A percentile compares a stretch with the other conserved stretches of the same genome.
Evolutionary conservation across 2,329 filamentous ascomycete species (phyloP).

Genomic region (Coniochaeta sp.): DNA sequence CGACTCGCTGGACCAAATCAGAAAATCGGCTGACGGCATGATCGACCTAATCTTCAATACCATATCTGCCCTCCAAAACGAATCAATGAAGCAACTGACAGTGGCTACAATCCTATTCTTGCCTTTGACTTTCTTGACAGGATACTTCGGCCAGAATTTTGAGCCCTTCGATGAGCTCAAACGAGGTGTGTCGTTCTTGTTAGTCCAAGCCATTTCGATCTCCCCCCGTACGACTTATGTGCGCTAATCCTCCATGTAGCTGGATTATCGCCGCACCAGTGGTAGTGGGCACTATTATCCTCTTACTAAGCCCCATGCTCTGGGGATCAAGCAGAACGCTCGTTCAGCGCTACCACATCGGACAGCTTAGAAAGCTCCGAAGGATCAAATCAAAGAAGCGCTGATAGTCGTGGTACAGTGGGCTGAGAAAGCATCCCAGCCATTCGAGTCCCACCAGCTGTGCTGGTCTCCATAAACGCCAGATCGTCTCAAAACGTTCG

Average conservation of each 20-base stretch:
- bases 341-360: conserved; percentile 37
- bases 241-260: conserved; percentile 26
- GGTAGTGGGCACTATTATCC: conserved; percentile 38
- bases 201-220: conserved; percentile 18
- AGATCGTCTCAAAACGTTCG: too few relatives aligned
- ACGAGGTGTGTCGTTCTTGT: conserved; percentile 45
- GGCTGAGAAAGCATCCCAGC: too few relatives aligned
- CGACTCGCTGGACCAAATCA: conserved; percentile 74
- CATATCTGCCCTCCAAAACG: conserved; percentile 82
- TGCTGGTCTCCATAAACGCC: too few relatives aligned
- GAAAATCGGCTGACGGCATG: conserved; percentile 63
- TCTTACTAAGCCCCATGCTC: conserved; percentile 46
- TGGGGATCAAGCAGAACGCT: conserved; percentile 32
- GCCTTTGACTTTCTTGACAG: conserved; percentile 82
- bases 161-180: conserved; percentile 38
- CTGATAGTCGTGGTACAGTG: neutral
- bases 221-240: neutral
- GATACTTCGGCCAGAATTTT: conserved; percentile 81
- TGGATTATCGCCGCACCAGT: conserved; percentile 57
- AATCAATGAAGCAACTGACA: conserved; percentile 87
- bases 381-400: neutral
- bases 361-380: neutral
- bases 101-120: conserved; percentile 90
- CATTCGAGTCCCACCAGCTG: too few relatives aligned
- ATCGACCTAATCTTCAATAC: conserved; percentile 94